These are phyloP conservation scores for Alternaria novae-zelandiae DNA, from an alignment of 2,329 filamentous ascomycete species.

Conservation along the genomic window DNA sequence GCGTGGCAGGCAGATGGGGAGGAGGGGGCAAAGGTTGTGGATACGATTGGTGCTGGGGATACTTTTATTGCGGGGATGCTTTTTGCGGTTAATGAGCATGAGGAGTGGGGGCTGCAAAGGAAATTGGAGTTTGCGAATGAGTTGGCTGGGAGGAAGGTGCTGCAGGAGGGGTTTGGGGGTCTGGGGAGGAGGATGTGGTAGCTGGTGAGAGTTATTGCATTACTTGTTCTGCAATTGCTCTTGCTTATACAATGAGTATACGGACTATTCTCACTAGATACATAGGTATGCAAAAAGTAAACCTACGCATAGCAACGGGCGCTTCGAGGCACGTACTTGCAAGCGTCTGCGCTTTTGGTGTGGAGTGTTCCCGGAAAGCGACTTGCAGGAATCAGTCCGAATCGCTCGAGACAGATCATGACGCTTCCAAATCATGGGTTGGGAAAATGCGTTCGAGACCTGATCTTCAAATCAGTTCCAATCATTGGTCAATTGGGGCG, in stretches of 20 bases:
- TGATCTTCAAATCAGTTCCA: background rate
- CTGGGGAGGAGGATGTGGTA: conserved; percentile 20
- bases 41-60: conserved; percentile 75
- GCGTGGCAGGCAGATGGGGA: conserved; percentile 12
- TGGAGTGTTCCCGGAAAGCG: background rate
- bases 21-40: conserved; percentile 42
- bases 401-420: background rate
- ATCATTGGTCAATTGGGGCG: background rate
- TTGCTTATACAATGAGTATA: background rate
- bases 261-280: background rate
- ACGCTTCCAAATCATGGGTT: background rate
- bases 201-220: background rate
- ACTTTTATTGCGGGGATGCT: conserved; percentile 77
- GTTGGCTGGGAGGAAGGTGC: conserved; percentile 72
- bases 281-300: background rate
- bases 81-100: conserved; percentile 63
- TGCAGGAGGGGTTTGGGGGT: conserved; percentile 66
- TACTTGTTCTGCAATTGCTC: background rate
- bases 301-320: background rate
- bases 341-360: background rate
- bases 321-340: background rate
- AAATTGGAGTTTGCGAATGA: conserved; percentile 68
- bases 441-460: background rate
- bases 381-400: background rate
- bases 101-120: conserved; percentile 57